A percentile compares a stretch with the other conserved stretches of the same genome.
Conservation (phyloP, 2,329 filamentous ascomycete species). For the Pestalotiopsis fici region DNA sequence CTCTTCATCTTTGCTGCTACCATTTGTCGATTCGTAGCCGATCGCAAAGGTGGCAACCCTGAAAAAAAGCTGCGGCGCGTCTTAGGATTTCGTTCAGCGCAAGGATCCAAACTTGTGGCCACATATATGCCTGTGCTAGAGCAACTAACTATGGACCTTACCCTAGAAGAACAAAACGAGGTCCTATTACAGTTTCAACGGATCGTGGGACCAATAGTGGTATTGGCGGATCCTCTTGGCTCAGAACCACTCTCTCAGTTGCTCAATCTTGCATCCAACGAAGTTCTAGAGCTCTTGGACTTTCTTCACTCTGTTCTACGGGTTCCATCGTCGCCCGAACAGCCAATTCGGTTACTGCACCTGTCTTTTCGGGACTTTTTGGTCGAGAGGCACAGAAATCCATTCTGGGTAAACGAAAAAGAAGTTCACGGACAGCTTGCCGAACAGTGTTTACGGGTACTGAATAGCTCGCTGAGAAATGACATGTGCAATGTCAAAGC, state of each 20-base stretch:
- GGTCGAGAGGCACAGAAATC: neutral
- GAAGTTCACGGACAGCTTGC: neutral
- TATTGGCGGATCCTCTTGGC: neutral
- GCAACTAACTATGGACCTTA: neutral
- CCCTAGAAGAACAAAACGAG: neutral
- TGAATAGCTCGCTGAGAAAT: neutral
- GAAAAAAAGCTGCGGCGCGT: neutral
- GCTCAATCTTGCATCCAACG: neutral
- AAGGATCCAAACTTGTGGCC: neutral
- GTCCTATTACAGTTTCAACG: neutral
- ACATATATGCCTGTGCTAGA: conserved; percentile 2
- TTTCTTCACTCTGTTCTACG: conserved; percentile 1
- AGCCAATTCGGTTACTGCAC: conserved; percentile 1
- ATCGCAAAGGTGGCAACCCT: conserved; percentile 8
- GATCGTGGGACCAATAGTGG: neutral
- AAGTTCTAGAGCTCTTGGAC: neutral
- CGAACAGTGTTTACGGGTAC: neutral
- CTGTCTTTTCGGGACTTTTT: neutral
- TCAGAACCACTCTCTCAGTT: neutral
- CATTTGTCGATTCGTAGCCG: conserved; percentile 27
- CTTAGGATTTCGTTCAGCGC: neutral
- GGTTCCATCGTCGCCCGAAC: neutral
- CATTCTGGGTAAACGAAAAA: neutral
- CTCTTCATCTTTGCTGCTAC: conserved; percentile 38
- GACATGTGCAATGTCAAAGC: conserved; percentile 16